phyloP scores from a whole-genome alignment of 768 basidiomycete genomes.

The Naganishia randhawae region DNA sequence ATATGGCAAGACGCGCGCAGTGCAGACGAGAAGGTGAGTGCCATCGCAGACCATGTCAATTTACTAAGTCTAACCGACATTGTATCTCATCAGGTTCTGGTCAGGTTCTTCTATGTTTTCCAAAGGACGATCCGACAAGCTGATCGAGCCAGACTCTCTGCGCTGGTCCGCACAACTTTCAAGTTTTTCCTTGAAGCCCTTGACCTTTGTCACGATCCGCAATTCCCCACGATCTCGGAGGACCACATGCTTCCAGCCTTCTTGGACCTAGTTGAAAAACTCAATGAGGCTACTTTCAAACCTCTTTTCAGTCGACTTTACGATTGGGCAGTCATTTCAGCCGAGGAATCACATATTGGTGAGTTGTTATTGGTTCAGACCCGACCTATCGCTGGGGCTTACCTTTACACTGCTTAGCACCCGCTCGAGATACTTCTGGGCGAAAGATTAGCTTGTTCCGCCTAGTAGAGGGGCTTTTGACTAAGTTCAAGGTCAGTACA shows the following conservation, averaged over 20 bases:
- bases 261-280: constrained; percentile 80
- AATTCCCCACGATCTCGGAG: constrained; percentile 24
- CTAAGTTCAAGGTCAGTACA: constrained; percentile 74
- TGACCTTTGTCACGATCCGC: constrained; percentile 54
- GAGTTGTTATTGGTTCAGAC: neutral
- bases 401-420: neutral
- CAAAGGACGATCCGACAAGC: constrained; percentile 64
- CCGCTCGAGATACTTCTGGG: neutral
- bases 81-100: constrained; percentile 34
- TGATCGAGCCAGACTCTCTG: constrained; percentile 62
- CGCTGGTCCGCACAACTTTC: constrained; percentile 66
- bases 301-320: constrained; percentile 85
- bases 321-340: constrained; percentile 70
- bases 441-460: constrained; percentile 71
- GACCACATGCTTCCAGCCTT: constrained; percentile 64
- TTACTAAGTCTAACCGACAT: neutral
- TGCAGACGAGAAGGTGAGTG: constrained; percentile 36
- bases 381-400: constrained; percentile 42
- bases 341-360: constrained; percentile 1
- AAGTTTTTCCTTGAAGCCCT: constrained; percentile 76
- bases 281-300: constrained; percentile 86
- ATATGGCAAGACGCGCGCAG: constrained; percentile 48
- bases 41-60: neutral
- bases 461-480: constrained; percentile 67
- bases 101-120: constrained; percentile 67